Evolutionary conservation across 345 rosid genomes (phyloP), one percentile per base, ranked within the genome.

Genomic region (Eutrema japonicum): DNA sequence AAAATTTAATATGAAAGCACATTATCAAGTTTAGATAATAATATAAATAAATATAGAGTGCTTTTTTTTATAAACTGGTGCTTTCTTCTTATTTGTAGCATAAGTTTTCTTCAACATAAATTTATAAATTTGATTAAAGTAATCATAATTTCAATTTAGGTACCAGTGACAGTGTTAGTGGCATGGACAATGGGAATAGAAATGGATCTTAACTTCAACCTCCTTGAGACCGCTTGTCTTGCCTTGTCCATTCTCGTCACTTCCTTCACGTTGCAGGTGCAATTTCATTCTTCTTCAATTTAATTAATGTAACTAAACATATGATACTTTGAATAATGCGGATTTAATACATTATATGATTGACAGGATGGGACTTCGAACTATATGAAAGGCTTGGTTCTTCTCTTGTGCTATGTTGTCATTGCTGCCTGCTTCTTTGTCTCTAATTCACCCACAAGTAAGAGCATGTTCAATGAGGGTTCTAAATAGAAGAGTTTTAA

Each of bases 181-280:
- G 93, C 89, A 2, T 91, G 98, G 98, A 76, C 73, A 13, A 94
- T 94, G 92, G 82, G 84, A 53, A 70, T 87, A 35, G 27, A 45
- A 22, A 91, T 94, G 98, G 96, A 94, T 77, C 96, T 94, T 64
- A 89, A 89, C 79, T 94, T 94, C 81, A 86, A 82, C 79, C 85
- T 94, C 9, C 84, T 91, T 22, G 97, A 91, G 78, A 91, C 98
- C 8, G 93, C 88, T 36, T 88, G 74, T 70, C 87, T 94, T n/a
- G 96, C 93, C 54, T 73, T 91, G 50, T 59, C 96, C 37, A 87
- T 94, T 9, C 10, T 91, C 10, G 77, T 85, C 74, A 84, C 93
- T 10, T 83, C 97, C 81, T 88, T 91, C 82, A 74, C 91, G 37
- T 70, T 94, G 48, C 97, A 91, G 98, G 98, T 89, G 49, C n/a